Evolutionary conservation across 2,329 filamentous ascomycete genomes (phyloP).

Genomic region (Plenodomus biglobosus): DNA sequence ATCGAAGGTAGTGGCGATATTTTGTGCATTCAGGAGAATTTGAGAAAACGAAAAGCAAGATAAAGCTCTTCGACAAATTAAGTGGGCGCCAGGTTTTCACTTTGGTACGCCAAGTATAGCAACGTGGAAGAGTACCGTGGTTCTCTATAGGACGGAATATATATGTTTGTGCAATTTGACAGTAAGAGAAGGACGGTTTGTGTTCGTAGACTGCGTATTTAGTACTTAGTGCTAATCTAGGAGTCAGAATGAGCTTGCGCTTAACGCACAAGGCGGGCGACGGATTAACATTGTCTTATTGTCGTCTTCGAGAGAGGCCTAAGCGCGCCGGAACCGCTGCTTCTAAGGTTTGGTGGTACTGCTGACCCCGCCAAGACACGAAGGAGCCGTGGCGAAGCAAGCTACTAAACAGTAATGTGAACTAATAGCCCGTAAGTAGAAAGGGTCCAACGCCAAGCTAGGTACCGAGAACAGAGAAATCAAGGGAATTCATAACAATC

Average conservation of each 20-base stretch:
- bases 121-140: constrained; percentile 7
- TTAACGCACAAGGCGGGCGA: neutral
- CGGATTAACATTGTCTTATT: neutral
- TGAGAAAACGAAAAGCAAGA: constrained; percentile 5
- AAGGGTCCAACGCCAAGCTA: constrained; percentile 1
- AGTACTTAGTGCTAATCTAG: neutral
- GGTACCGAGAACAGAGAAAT: constrained; percentile 1
- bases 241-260: neutral
- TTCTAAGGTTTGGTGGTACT: neutral
- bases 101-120: constrained; percentile 7
- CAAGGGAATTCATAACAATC: neutral
- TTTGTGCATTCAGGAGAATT: constrained; percentile 8
- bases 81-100: constrained; percentile 6
- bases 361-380: neutral
- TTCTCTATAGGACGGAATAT: neutral
- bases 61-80: constrained; percentile 1
- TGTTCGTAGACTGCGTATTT: neutral
- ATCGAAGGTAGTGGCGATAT: constrained; percentile 1
- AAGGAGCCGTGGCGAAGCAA: no score
- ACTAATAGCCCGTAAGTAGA: constrained; percentile 1
- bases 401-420: neutral
- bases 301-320: neutral
- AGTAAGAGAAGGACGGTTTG: neutral
- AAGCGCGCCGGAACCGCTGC: neutral
- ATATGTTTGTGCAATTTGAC: neutral